Conservation (phyloP, 1,284 basidiomycete species). For the Trichosporon inkin region DNA sequence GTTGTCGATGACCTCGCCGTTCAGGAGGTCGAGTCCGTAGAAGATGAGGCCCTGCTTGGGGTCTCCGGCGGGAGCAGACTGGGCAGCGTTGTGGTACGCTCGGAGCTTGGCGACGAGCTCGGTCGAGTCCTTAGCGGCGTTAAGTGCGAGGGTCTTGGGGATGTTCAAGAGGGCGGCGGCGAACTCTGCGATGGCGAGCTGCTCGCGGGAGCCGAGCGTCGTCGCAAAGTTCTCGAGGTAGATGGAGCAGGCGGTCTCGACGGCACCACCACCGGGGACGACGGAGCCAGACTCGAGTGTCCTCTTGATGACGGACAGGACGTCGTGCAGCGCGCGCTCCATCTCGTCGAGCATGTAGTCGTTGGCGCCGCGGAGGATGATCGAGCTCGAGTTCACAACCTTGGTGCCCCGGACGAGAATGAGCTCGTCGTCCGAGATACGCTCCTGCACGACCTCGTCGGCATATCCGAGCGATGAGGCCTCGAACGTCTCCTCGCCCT, state of each 20-base stretch:
- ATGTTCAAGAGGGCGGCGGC: constrained; percentile 89
- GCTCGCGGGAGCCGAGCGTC: constrained; percentile 93
- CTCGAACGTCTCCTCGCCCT: constrained; percentile 98
- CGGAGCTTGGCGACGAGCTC: constrained; percentile 95
- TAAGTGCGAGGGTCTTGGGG: constrained; percentile 94
- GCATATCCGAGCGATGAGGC: constrained; percentile 81
- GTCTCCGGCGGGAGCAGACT: constrained; percentile 82
- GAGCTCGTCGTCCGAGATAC: constrained; percentile 97
- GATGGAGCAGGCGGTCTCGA: constrained; percentile 93
- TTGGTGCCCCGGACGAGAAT: constrained; percentile 98
- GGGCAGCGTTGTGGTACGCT: constrained; percentile 95
- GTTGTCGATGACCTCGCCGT: constrained; percentile 93
- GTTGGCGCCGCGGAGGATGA: constrained; percentile 93
- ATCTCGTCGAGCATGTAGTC: constrained; percentile 99
- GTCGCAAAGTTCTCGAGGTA: constrained; percentile 99
- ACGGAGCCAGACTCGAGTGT: constrained; percentile 94
- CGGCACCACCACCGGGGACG: constrained; percentile 95
- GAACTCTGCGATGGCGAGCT: constrained; percentile 98
- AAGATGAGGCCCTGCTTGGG: constrained; percentile 92
- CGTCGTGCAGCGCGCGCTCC: constrained; percentile 95
- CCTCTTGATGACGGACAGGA: constrained; percentile 90
- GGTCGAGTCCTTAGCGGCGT: constrained; percentile 97
- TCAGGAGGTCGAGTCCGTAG: constrained; percentile 91
- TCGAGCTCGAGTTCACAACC: constrained; percentile 86
- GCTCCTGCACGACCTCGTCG: constrained; percentile 94